These are phyloP conservation scores for Russula emetica DNA, from an alignment of 768 basidiomycete genomes.

Conservation along the genomic window DNA sequence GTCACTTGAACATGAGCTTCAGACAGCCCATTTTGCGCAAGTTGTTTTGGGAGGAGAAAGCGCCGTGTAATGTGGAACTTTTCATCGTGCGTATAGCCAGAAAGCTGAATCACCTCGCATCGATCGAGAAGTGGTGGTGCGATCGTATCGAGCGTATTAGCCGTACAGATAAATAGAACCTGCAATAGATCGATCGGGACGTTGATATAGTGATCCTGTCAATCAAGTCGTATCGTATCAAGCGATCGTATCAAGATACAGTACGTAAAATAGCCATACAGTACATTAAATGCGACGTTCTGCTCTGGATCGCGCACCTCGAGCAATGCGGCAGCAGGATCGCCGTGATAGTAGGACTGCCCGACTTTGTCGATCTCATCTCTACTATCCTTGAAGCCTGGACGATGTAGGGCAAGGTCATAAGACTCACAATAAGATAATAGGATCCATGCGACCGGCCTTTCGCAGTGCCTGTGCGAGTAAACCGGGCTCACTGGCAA, in stretches of 20 bases:
- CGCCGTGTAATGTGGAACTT: slow-evolving; percentile 84
- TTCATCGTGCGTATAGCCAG: slow-evolving; percentile 85
- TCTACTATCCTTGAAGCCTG: no score
- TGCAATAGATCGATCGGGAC: slow-evolving; percentile 84
- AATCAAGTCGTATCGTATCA: slow-evolving; percentile 4
- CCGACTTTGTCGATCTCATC: no score
- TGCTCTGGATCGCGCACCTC: slow-evolving; percentile 95
- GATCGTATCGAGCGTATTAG: slow-evolving; percentile 86
- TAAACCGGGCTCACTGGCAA: no score
- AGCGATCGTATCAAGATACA: not conserved
- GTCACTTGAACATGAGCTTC: no score
- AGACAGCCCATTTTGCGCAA: slow-evolving; percentile 69
- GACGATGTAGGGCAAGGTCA: no score
- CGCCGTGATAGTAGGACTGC: no score
- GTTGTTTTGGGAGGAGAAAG: slow-evolving; percentile 87
- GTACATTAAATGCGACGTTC: slow-evolving; percentile 79
- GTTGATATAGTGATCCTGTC: slow-evolving; percentile 86
- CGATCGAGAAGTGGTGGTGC: slow-evolving; percentile 83
- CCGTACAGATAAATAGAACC: slow-evolving; percentile 91
- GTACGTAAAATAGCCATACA: slow-evolving; percentile 37
- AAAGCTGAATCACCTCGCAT: slow-evolving; percentile 81
- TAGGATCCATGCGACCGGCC: no score
- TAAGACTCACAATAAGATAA: no score
- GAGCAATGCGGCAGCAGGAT: slow-evolving; percentile 80
- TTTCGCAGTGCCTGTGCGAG: no score